Conservation (phyloP, 1,139 yeast species). For the Komagataea norvegica region DNA sequence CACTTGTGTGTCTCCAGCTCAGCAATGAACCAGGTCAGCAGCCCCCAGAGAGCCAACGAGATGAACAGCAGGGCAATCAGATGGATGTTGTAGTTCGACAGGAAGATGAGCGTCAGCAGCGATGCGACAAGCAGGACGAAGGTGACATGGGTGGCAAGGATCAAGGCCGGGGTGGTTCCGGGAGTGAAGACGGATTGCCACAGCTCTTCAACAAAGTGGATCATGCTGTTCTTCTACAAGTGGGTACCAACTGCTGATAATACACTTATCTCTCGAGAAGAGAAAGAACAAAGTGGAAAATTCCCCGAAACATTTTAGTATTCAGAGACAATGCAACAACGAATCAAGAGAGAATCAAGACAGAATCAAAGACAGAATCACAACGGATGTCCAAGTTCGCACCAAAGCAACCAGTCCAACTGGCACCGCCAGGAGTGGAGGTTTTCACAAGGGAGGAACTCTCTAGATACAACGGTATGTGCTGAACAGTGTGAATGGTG, state of each 20-base stretch:
- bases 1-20: too few species aligned
- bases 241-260: too few species aligned
- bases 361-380: not conserved
- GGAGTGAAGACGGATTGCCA: conserved; percentile 96
- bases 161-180: conserved; percentile 84
- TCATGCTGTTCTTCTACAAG: too few species aligned
- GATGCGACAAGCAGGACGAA: conserved; percentile 52
- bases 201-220: conserved; percentile 53
- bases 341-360: not conserved
- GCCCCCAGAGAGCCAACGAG: conserved; percentile 66
- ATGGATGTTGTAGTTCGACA: conserved; percentile 64
- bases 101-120: conserved; percentile 51
- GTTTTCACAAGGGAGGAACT: conserved; percentile 39
- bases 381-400: conserved; percentile 31
- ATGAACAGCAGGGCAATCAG: conserved; percentile 69
- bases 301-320: too few species aligned
- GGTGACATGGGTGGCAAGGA: conserved; percentile 73
- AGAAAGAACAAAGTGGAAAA: not conserved
- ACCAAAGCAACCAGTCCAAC: conserved; percentile 46
- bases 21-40: conserved; percentile 86
- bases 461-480: conserved; percentile 42
- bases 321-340: too few species aligned
- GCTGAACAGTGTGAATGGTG: not conserved
- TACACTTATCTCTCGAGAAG: not conserved
- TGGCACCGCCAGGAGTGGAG: conserved; percentile 45